Conservation (phyloP, 305 asterid genomes). For the Fraxinus sp. region DNA sequence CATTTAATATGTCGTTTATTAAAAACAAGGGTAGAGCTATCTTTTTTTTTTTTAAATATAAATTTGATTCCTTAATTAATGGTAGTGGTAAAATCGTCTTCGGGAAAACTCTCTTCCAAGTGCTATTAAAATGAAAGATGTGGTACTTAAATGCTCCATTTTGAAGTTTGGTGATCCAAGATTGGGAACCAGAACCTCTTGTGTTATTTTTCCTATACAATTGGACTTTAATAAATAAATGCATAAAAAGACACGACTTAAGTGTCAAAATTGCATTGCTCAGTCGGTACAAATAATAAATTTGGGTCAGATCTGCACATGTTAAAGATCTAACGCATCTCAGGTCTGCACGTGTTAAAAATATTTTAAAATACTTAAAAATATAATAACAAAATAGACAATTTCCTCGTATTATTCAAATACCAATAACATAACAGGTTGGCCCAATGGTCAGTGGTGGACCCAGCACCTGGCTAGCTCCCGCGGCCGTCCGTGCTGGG, state of each 20-base stretch:
- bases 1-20: background rate
- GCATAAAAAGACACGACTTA: background rate
- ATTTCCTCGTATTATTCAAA: too few relatives aligned
- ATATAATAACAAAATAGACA: too few relatives aligned
- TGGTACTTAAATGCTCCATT: background rate
- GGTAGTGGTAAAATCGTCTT: background rate
- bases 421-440: too few relatives aligned
- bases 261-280: background rate
- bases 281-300: background rate
- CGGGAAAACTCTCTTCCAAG: background rate
- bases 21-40: background rate
- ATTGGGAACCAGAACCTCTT: background rate
- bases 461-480: too few relatives aligned
- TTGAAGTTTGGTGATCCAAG: background rate
- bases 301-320: background rate
- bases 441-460: too few relatives aligned
- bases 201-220: background rate
- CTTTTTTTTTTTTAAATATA: background rate
- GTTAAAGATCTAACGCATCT: background rate
- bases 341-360: background rate
- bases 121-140: background rate
- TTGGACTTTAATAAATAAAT: background rate
- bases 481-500: too few relatives aligned
- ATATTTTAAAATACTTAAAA: too few relatives aligned
- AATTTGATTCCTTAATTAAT: background rate